Percentiles rank a stretch among this genome's conserved stretches.
Conservation (phyloP, 306 rosid genomes). For the Hylodesmum podocarpum region DNA sequence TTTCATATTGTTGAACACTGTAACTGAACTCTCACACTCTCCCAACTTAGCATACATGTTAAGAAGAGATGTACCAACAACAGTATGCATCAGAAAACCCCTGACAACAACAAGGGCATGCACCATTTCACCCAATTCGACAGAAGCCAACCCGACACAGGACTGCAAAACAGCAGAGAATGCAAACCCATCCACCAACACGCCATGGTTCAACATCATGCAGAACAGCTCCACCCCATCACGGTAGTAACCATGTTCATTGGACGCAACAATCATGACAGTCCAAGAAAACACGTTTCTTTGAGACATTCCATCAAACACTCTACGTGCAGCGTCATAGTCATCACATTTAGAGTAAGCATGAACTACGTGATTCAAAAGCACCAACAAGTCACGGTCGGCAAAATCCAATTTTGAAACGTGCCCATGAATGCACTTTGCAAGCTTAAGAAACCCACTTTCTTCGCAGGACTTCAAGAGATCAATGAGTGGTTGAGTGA, state of each 20-base stretch:
- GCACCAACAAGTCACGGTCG: conserved; percentile 44
- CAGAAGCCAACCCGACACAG: conserved; percentile 54
- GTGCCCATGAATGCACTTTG: conserved; percentile 58
- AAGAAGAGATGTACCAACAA: conserved; percentile 69
- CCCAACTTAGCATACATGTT: conserved; percentile 75
- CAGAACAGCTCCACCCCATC: conserved; percentile 55
- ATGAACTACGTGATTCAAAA: conserved; percentile 55
- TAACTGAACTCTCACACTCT: conserved; percentile 46
- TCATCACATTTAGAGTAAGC: conserved; percentile 60
- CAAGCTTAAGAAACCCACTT: conserved; percentile 35
- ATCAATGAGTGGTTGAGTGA: conserved; percentile 52
- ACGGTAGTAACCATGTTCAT: conserved; percentile 44
- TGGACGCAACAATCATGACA: conserved; percentile 61
- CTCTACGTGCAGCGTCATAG: conserved; percentile 39
- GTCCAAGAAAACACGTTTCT: conserved; percentile 75
- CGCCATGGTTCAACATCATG: conserved; percentile 54
- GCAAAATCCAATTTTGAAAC: conserved; percentile 47
- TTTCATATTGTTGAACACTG: conserved; percentile 55
- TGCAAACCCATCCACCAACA: conserved; percentile 59
- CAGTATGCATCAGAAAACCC: conserved; percentile 55
- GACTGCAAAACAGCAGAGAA: conserved; percentile 63
- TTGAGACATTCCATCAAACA: conserved; percentile 63
- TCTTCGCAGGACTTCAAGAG: conserved; percentile 48
- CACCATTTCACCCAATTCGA: conserved; percentile 54
- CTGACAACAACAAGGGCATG: conserved; percentile 65